These are phyloP conservation scores for Ceratocystis diversiconidia DNA, from an alignment of 2,329 filamentous ascomycete genomes.

Conservation along the genomic window DNA sequence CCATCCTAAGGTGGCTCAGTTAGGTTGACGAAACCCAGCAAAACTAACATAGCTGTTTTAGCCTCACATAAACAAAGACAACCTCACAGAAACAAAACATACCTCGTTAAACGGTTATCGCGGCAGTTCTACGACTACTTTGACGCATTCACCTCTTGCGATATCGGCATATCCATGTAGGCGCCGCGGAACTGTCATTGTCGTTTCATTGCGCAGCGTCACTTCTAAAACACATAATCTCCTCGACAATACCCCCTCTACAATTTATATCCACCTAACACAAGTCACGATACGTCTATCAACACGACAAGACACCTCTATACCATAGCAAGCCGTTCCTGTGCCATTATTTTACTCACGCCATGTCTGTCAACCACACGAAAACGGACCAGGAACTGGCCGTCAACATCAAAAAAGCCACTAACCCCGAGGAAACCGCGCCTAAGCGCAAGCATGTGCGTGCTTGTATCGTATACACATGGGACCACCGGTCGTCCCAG, in stretches of 20 bases:
- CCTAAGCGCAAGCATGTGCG: constrained; percentile 86
- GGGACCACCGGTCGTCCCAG: constrained; percentile 91
- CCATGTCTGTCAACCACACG: constrained; percentile 17
- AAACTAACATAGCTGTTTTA: no score
- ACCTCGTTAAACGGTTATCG: not conserved
- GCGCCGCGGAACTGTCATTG: not conserved
- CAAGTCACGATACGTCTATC: no score
- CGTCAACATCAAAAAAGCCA: constrained; percentile 58
- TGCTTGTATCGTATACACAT: constrained; percentile 95
- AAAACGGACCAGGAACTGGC: constrained; percentile 56
- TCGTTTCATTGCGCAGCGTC: not conserved
- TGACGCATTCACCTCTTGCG: not conserved
- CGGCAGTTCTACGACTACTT: not conserved
- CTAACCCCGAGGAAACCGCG: constrained; percentile 52
- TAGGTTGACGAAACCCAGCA: not conserved
- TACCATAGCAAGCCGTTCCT: not conserved
- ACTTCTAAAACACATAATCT: not conserved
- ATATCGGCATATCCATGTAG: not conserved
- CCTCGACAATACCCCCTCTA: not conserved
- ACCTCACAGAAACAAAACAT: no score
- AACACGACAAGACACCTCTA: not conserved
- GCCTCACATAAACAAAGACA: no score
- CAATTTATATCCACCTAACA: not conserved
- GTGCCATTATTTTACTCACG: not conserved
- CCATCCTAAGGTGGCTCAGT: not conserved